Conservation (phyloP, 163 green algal genomes). For the Trebouxia gelatinosa region DNA sequence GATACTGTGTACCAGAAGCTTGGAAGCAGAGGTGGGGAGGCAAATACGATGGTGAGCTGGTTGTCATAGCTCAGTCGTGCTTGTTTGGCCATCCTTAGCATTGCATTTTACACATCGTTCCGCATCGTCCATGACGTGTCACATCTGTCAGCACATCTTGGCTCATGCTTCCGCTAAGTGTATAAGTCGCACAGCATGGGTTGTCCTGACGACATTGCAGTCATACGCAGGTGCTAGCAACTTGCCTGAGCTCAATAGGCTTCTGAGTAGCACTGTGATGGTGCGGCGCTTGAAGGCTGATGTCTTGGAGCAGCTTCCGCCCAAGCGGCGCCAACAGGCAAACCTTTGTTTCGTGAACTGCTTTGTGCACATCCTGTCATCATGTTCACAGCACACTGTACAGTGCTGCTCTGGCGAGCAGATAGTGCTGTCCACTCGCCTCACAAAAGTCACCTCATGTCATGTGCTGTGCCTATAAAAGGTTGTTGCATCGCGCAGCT, state of each 20-base stretch:
- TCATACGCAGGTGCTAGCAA: constrained; percentile 39
- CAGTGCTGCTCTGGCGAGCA: background rate
- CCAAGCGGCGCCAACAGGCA: constrained; percentile 53
- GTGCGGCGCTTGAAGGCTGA: constrained; percentile 60
- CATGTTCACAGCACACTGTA: background rate
- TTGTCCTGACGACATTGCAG: background rate
- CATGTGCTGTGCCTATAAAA: background rate
- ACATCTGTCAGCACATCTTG: background rate
- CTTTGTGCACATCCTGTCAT: background rate
- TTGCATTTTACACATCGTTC: background rate
- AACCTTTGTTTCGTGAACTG: background rate
- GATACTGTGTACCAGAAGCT: constrained; percentile 48
- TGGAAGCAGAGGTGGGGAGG: constrained; percentile 21
- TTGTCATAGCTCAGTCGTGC: background rate
- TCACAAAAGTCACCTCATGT: background rate
- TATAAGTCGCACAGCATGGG: background rate
- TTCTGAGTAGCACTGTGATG: constrained; percentile 58
- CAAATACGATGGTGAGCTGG: background rate
- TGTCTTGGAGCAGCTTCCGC: constrained; percentile 65
- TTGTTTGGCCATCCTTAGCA: background rate
- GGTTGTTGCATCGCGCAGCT: background rate
- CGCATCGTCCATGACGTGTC: background rate
- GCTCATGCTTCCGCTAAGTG: background rate
- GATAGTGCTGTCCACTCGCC: background rate
- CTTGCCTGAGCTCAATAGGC: constrained; percentile 53